phyloP scores from a whole-genome alignment of 2,329 filamentous ascomycete genomes.

The Aspergillus sp. region DNA sequence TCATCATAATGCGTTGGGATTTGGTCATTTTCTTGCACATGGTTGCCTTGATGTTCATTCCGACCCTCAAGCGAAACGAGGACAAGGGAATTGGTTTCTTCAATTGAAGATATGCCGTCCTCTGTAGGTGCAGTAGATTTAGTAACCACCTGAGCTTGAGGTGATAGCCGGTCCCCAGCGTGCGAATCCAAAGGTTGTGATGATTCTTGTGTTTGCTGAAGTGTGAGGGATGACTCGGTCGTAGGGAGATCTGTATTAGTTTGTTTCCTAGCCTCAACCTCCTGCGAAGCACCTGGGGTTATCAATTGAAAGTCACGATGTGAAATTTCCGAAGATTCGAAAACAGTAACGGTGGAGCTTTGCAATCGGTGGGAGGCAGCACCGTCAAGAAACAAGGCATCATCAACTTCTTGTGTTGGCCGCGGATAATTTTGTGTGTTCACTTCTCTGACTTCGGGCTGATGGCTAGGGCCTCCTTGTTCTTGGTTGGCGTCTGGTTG shows the following conservation, averaged over 20 bases:
- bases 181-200: too few relatives aligned
- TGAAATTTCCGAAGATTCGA: too few relatives aligned
- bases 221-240: slow-evolving; percentile 7
- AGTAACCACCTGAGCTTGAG: background rate
- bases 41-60: too few relatives aligned
- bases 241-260: background rate
- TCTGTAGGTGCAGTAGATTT: background rate
- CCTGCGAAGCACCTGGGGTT: slow-evolving; percentile 20
- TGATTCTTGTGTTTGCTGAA: slow-evolving; percentile 11
- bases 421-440: background rate
- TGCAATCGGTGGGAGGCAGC: slow-evolving; percentile 1
- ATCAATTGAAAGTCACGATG: slow-evolving; percentile 11
- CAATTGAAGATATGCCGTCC: too few relatives aligned
- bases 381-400: slow-evolving; percentile 12
- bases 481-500: too few relatives aligned
- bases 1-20: background rate
- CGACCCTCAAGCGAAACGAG: too few relatives aligned
- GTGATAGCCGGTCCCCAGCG: background rate
- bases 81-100: too few relatives aligned
- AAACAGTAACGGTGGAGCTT: background rate
- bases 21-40: too few relatives aligned
- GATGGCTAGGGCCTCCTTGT: too few relatives aligned
- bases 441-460: background rate
- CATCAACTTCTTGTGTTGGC: slow-evolving; percentile 1
- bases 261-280: slow-evolving; percentile 1